A percentile compares a stretch with the other conserved stretches of the same genome.
phyloP scores from a whole-genome alignment of 352 stramenopile genomes.

The Phytophthora pisi region DNA sequence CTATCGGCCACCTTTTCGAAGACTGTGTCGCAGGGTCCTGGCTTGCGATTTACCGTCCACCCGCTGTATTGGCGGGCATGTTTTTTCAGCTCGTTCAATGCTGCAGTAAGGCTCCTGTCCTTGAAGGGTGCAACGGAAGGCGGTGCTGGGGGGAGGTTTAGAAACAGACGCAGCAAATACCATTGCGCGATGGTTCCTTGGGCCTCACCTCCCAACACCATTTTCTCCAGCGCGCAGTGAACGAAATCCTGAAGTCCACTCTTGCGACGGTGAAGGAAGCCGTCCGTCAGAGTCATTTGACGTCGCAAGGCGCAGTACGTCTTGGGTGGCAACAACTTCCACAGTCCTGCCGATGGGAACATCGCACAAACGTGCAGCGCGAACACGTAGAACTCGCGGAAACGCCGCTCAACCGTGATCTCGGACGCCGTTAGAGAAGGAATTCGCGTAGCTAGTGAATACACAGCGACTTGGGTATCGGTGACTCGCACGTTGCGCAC shows the following conservation, averaged over 20 bases:
- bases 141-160: slow-evolving; percentile 53
- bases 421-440: slow-evolving; percentile 24
- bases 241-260: slow-evolving; percentile 75
- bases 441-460: slow-evolving; percentile 60
- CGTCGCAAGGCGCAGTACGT: slow-evolving; percentile 55
- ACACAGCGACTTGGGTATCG: slow-evolving; percentile 55
- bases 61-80: slow-evolving; percentile 42
- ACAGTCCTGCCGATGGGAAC: slow-evolving; percentile 63
- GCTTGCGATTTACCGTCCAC: slow-evolving; percentile 46
- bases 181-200: slow-evolving; percentile 65
- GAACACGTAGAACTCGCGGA: slow-evolving; percentile 82
- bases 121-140: slow-evolving; percentile 45
- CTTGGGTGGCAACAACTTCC: slow-evolving; percentile 68
- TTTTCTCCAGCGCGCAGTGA: slow-evolving; percentile 57
- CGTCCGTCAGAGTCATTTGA: slow-evolving; percentile 40
- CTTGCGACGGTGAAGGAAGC: slow-evolving; percentile 69
- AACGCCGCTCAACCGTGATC: slow-evolving; percentile 61
- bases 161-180: slow-evolving; percentile 72
- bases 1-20: slow-evolving; percentile 63
- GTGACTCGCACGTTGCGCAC: slow-evolving; percentile 62
- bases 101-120: slow-evolving; percentile 54
- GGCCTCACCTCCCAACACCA: slow-evolving; percentile 49
- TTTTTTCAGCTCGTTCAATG: slow-evolving; percentile 60
- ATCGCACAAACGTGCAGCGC: slow-evolving; percentile 65
- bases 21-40: slow-evolving; percentile 52